phyloP scores from a whole-genome alignment of 1,284 basidiomycete genomes.

The Marasmius tenuissimus region DNA sequence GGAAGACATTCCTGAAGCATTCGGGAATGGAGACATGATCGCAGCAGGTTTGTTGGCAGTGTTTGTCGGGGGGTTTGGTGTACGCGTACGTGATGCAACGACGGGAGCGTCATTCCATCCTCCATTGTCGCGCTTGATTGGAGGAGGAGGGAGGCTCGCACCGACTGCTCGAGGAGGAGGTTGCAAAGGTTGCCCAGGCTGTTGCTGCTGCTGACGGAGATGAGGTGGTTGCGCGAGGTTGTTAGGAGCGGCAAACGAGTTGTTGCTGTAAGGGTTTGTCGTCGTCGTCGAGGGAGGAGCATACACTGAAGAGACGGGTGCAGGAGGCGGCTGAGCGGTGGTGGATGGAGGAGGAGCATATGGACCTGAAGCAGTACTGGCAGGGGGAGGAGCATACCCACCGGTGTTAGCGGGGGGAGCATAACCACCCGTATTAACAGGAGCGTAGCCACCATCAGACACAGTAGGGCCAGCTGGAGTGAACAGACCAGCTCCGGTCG shows the following conservation, averaged over 20 bases:
- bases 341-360: neutral
- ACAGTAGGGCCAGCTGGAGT: neutral
- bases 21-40: constrained; percentile 91
- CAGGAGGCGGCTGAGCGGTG: neutral
- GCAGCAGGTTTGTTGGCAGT: constrained; percentile 54
- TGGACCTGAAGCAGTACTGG: constrained; percentile 16
- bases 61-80: constrained; percentile 46
- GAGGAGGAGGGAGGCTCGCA: constrained; percentile 22
- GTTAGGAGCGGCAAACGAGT: constrained; percentile 18
- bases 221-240: constrained; percentile 39
- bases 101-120: constrained; percentile 94
- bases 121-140: constrained; percentile 65
- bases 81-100: constrained; percentile 43
- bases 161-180: constrained; percentile 19
- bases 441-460: neutral
- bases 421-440: neutral
- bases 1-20: constrained; percentile 45
- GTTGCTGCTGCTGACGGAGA: constrained; percentile 27
- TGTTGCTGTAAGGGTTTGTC: constrained; percentile 11
- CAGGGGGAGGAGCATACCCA: constrained; percentile 8
- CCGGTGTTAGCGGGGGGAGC: neutral
- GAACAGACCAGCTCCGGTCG: constrained; percentile 9
- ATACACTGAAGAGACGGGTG: neutral
- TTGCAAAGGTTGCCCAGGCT: constrained; percentile 1
- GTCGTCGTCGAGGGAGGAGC: constrained; percentile 8